These are phyloP conservation scores for Diutina pseudorugosa DNA, from an alignment of 1,139 yeast species.

Conservation along the genomic window DNA sequence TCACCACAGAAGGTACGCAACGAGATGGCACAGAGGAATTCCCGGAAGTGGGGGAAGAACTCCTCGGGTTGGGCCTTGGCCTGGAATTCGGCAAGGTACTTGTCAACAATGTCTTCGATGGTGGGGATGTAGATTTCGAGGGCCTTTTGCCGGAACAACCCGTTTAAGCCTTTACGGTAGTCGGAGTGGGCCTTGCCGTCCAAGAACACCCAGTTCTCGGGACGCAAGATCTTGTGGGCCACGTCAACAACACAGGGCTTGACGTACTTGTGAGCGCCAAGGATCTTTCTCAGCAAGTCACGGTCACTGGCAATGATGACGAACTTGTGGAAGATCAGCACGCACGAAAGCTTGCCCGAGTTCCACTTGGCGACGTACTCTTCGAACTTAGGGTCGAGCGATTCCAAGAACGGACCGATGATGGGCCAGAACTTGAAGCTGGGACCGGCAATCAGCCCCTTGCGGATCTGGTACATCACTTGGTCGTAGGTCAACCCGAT, in stretches of 20 bases:
- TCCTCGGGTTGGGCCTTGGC: slow-evolving; percentile 50
- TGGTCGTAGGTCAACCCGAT: slow-evolving; percentile 65
- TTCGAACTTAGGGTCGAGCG: slow-evolving; percentile 92
- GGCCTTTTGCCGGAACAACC: slow-evolving; percentile 77
- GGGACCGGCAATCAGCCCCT: slow-evolving; percentile 90
- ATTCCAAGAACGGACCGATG: slow-evolving; percentile 91
- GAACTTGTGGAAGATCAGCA: slow-evolving; percentile 93
- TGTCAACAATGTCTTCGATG: slow-evolving; percentile 74
- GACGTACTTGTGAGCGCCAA: slow-evolving; percentile 75
- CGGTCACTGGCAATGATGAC: slow-evolving; percentile 90
- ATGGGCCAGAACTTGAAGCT: slow-evolving; percentile 78
- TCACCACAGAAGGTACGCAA: slow-evolving; percentile 92
- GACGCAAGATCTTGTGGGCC: slow-evolving; percentile 84
- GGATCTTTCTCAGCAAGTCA: slow-evolving; percentile 81
- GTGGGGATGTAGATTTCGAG: slow-evolving; percentile 73
- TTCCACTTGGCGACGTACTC: slow-evolving; percentile 90
- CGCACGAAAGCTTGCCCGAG: slow-evolving; percentile 90
- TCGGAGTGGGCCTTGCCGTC: slow-evolving; percentile 94
- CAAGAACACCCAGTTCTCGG: slow-evolving; percentile 92
- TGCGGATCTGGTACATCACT: slow-evolving; percentile 58
- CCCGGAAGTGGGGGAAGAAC: slow-evolving; percentile 90
- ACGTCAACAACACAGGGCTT: slow-evolving; percentile 98
- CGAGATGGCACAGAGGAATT: slow-evolving; percentile 87
- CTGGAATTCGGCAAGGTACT: slow-evolving; percentile 58
- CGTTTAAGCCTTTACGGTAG: slow-evolving; percentile 82